phyloP scores from a whole-genome alignment of 768 basidiomycete species.

The Obba rivulosa region DNA sequence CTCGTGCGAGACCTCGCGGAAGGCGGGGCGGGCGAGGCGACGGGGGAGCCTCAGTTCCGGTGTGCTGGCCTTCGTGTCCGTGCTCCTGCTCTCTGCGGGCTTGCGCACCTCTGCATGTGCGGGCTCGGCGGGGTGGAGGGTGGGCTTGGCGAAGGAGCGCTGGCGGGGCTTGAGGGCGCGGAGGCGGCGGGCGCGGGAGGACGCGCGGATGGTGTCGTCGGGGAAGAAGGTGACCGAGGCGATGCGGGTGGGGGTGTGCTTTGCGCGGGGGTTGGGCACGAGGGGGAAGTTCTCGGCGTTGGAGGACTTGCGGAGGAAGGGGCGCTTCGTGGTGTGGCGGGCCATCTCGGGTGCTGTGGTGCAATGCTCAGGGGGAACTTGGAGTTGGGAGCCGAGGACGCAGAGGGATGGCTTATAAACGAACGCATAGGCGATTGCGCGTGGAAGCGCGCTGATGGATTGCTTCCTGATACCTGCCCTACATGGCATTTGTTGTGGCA shows the following conservation, averaged over 20 bases:
- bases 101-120: too few relatives aligned
- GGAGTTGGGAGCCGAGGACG: background rate
- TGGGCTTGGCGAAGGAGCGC: background rate
- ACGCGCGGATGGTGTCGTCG: background rate
- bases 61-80: background rate
- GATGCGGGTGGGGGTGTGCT: background rate
- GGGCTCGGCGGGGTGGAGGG: background rate
- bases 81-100: background rate
- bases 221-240: background rate
- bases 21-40: constrained; percentile 57
- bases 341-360: background rate
- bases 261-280: constrained; percentile 1
- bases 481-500: constrained; percentile 5
- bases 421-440: background rate
- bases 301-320: constrained; percentile 19
- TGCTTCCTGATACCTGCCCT: constrained; percentile 5
- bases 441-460: too few relatives aligned
- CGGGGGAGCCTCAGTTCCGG: constrained; percentile 41
- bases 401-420: constrained; percentile 5
- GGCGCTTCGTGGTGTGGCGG: constrained; percentile 10
- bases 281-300: constrained; percentile 21
- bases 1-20: constrained; percentile 50
- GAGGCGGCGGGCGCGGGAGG: background rate
- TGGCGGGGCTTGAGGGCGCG: background rate
- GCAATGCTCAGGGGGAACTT: constrained; percentile 2